Evolutionary conservation across 805 yeast genomes (phyloP).

Genomic region (Wickerhamiella cacticola): DNA sequence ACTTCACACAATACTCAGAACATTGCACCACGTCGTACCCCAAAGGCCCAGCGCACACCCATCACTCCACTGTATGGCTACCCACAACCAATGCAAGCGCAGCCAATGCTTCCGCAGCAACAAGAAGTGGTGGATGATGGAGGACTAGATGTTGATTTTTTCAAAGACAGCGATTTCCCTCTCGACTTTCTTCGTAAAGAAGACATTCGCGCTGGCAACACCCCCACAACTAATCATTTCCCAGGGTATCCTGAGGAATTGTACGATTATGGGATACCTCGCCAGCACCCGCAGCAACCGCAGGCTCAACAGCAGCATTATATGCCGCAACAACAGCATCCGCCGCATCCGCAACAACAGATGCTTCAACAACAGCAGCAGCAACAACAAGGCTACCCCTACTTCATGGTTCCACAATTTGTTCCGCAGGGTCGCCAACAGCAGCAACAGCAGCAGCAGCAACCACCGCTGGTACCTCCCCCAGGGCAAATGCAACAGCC

Average conservation of each 20-base stretch:
- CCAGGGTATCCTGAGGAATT: conserved; percentile 9
- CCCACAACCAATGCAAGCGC: conserved; percentile 1
- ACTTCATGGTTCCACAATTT: conserved; percentile 11
- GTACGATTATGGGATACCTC: conserved; percentile 6
- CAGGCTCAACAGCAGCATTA: conserved; percentile 15
- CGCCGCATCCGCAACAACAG: conserved; percentile 6
- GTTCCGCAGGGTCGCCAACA: conserved; percentile 7
- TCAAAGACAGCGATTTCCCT: conserved; percentile 14
- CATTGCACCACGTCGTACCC: background rate
- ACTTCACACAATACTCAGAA: conserved; percentile 5
- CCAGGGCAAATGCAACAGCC: conserved; percentile 6
- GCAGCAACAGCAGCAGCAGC: conserved; percentile 7
- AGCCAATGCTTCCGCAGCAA: background rate
- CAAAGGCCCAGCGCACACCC: conserved; percentile 3
- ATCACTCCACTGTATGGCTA: conserved; percentile 6
- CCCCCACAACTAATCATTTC: conserved; percentile 12
- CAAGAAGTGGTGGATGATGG: conserved; percentile 6
- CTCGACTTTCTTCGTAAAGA: conserved; percentile 14
- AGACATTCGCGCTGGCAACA: conserved; percentile 12
- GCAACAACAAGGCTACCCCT: conserved; percentile 6
- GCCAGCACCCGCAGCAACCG: conserved; percentile 1
- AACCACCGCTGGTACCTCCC: background rate
- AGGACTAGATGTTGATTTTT: conserved; percentile 8
- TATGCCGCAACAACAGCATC: conserved; percentile 2
- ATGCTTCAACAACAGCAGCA: background rate